Evolutionary conservation across 2,329 filamentous ascomycete genomes (phyloP), one percentile per base, ranked within the genome.

Genomic region (Xylaria polymorpha): DNA sequence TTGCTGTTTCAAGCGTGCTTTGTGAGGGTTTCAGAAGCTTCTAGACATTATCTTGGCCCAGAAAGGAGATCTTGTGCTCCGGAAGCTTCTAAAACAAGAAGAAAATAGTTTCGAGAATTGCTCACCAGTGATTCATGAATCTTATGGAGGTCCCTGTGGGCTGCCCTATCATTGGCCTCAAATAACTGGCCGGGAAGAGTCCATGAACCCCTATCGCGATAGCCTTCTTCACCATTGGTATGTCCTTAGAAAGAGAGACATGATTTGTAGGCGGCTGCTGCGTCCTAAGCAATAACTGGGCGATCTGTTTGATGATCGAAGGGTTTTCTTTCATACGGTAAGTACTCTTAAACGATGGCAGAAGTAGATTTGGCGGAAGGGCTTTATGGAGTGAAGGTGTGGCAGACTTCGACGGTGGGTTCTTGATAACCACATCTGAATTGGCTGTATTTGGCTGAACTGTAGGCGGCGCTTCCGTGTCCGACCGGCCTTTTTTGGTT

Each of bases 141-240:
- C 94, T 91, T 66, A 98, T 90, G 0, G 95, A 98, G 0, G 96
- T 99, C 6, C 96, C 96, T 0, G 94, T 99, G 0, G 96, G 96
- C 75, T 97, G 95, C 0, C 96, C 96, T 18, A 98, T 91, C 74
- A 99, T 92, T 22, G 91, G 92, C n/a, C 96, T 91, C 43, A 99
- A 86, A 50, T 97, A 88, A 0, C 92, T 89, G 0, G 94, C 94
- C 0, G 96, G 96, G 73, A 98, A 98, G 69, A 97, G 92, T 0
- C 96, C 96, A 79, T 99, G 96, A 0, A 99, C 90, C 46, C 96
- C 96, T 73, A 99, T 97, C 1, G 94, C 94, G 5, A 99, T 86
- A 14, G 96, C 96, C 73, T 92, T 96, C 76, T 89, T 93, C 56
- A 98, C 89, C 72, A 87, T 91, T 0, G 89, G 92, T 0, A 88